Conservation (phyloP, 148 eudicot species). For the Chenopodium berlandieri region DNA sequence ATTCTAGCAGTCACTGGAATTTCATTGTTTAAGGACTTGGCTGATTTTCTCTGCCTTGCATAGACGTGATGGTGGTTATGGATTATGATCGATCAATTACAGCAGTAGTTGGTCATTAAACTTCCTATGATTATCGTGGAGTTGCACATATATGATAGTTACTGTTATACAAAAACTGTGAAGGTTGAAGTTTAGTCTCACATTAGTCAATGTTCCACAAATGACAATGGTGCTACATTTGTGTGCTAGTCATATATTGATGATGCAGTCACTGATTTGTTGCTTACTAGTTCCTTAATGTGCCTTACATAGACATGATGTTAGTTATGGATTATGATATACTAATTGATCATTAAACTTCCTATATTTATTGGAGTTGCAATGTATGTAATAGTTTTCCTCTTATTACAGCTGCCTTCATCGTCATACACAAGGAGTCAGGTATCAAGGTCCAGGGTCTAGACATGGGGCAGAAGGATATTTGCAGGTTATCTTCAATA, state of each 20-base stretch:
- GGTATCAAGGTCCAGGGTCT: slow-evolving; percentile 56
- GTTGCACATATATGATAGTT: too few species aligned
- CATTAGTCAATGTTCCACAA: background rate
- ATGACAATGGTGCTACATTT: background rate
- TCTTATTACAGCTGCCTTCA: slow-evolving; percentile 62
- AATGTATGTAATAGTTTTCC: background rate
- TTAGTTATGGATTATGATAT: background rate
- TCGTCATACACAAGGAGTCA: slow-evolving; percentile 79
- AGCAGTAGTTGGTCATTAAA: too few species aligned
- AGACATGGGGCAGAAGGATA: slow-evolving; percentile 8
- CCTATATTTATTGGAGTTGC: background rate
- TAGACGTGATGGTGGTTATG: too few species aligned
- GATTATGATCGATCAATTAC: too few species aligned
- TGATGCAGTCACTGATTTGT: background rate
- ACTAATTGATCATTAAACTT: background rate
- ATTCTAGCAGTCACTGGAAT: background rate
- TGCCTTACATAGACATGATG: background rate
- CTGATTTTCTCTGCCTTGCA: background rate
- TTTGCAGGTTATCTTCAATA: slow-evolving; percentile 8
- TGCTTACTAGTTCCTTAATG: background rate
- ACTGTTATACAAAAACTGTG: too few species aligned
- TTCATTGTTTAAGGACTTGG: background rate
- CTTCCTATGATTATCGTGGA: too few species aligned
- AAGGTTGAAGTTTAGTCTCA: too few species aligned
- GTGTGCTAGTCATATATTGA: background rate